Evolutionary conservation across 805 yeast species (phyloP), one percentile per base, ranked within the genome.

Genomic region (Candida yuanshanica): DNA sequence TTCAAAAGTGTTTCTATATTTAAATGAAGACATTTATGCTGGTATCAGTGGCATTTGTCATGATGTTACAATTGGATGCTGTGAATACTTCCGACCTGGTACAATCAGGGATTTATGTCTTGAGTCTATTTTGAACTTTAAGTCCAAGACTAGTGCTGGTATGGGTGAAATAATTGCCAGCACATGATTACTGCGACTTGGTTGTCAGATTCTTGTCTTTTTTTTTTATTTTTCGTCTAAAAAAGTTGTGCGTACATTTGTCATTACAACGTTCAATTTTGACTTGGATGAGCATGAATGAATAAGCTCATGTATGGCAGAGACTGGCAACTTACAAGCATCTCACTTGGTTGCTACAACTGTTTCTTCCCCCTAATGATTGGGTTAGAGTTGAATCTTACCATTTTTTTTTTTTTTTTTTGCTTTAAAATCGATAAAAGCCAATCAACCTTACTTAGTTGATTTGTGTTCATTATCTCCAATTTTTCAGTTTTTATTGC

Each of bases 121-220:
- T 64, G 89, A 89, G 44, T 83, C 93, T 5, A 83, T 84, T 66
- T 71, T 83, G 72, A 84, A 84, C 65, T 84, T 84, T 74, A 83
- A 89, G 18, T 83, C 90, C 33, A 84, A 84, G 66, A 83, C 84
- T 74, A 93, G 95, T 65, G 90, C 93, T 51, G 95, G 95, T 66
- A 84, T 84, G 95, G 93, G 93, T 63, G 95, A 84, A 65, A n/a
- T 93, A 84, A 63, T 81, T 84, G 81, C 68, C 84, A 46, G 83
- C 90, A 20, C 74, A 93, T 66, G 95, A 84, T 61, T 84, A 84
- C 61, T 84, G 80, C 64, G 83, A 83, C 63, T 64, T 84, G 62
- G 88, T 84, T 55, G 91, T 84, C 60, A 75, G 91, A 64, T 81
- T 84, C 72, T 71, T 84, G 49, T 81, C 91, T 9, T 84, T 84